Evolutionary conservation across 176 grass and related monocot species (phyloP).

Genomic region (Carex scoparia): DNA sequence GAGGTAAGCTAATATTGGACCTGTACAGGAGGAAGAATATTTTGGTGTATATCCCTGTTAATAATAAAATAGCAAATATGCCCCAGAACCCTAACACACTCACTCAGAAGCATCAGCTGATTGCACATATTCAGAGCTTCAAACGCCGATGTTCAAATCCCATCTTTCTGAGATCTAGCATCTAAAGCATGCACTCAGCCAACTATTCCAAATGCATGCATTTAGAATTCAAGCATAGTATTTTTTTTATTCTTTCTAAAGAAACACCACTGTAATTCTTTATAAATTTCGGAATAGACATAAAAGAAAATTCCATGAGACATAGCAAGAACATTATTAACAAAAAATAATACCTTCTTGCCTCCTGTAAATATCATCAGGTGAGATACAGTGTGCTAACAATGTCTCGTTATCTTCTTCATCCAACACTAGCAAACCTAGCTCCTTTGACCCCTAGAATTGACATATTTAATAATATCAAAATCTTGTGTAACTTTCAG

Average conservation of each 20-base stretch:
- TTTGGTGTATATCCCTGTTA: background rate
- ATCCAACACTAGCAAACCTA: slow-evolving; percentile 62
- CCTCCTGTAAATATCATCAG: slow-evolving; percentile 82
- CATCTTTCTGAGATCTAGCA: background rate
- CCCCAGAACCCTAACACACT: background rate
- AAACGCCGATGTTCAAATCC: background rate
- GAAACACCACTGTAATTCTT: background rate
- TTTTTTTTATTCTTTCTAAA: background rate
- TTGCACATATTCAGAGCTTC: background rate
- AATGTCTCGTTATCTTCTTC: slow-evolving; percentile 59
- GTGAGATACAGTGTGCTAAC: slow-evolving; percentile 59
- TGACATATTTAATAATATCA: slow-evolving; percentile 18
- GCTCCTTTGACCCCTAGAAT: slow-evolving; percentile 56
- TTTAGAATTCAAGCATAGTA: background rate
- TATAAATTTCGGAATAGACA: background rate
- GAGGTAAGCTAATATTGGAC: background rate
- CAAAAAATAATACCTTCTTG: slow-evolving; percentile 49
- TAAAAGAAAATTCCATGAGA: background rate
- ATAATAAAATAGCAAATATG: background rate
- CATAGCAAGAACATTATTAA: background rate
- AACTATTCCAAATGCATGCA: background rate
- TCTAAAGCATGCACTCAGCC: background rate
- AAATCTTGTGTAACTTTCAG: background rate
- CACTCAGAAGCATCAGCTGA: background rate
- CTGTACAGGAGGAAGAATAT: background rate